Base-by-base conservation (phyloP, 768 basidiomycete genomes). In the Melanogaster broomeanus region DNA sequence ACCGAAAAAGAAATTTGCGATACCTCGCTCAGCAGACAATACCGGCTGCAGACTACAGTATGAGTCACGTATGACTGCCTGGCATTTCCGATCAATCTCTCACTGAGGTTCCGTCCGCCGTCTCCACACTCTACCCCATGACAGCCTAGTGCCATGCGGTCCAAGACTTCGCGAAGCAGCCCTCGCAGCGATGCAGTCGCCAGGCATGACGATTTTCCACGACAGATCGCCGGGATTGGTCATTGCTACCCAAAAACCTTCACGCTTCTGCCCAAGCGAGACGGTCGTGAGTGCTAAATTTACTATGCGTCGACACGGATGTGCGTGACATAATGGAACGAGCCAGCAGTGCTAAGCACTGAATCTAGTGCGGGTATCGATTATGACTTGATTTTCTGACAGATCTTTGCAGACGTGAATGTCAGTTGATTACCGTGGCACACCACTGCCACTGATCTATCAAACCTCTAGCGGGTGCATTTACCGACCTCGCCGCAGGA, bases 51-150 rank as follows among this genome's bases (percentile, higher is more conserved):
- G n/a, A n/a, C n/a, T n/a, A 27, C 25, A 27, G 8, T 27, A 8
- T 27, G 8, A 27, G 25, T 27, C 8, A 27, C 4, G 8, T 27
- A n/a, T n/a, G n/a, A n/a, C n/a, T n/a, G n/a, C n/a, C n/a, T n/a
- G n/a, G n/a, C n/a, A n/a, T 27, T 34, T 48, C 34, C 21, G 42
- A 31, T 28, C 38, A 35, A 19, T 44, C 18, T 21, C 43, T 42
- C 51, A 24, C 43, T 42, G 49, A 24, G 31, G 18, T 39, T 40
- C 39, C 21, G 22, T 28, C 27, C 21, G 13, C 39, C 15, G 7
- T 9, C 38, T 22, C 11, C 27, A 19, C 15, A 51, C 33, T 59
- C 55, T 57, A 55, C 51, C 31, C 41, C 57, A 53, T 51, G 49
- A 42, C 28, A 25, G 37, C 31, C 13, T 12, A 15, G n/a, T 9